phyloP scores from a whole-genome alignment of 2,329 filamentous ascomycete species.

The Ophiostoma populinum region DNA sequence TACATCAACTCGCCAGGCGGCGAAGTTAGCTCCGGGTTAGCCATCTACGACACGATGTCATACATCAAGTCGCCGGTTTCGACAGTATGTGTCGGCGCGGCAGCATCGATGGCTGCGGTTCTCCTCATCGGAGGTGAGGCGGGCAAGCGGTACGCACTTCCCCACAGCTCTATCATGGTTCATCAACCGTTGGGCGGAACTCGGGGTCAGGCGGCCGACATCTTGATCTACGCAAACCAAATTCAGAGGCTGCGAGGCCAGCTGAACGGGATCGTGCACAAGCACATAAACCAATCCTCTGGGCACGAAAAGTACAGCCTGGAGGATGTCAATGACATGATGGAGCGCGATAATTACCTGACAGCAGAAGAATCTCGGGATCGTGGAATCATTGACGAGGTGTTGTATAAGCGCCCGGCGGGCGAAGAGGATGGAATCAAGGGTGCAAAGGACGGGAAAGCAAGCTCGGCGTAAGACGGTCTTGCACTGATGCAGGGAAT shows the following conservation, averaged over 20 bases:
- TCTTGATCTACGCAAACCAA: slow-evolving; percentile 93
- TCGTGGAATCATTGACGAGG: slow-evolving; percentile 82
- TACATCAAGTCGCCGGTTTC: slow-evolving; percentile 89
- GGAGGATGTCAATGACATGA: slow-evolving; percentile 78
- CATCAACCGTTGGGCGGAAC: slow-evolving; percentile 79
- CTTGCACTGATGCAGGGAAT: too few species aligned
- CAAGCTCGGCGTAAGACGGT: not conserved
- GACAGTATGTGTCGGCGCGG: slow-evolving; percentile 88
- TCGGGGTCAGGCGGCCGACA: slow-evolving; percentile 54
- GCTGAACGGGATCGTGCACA: slow-evolving; percentile 77
- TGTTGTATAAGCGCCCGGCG: slow-evolving; percentile 46
- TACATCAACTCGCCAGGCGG: slow-evolving; percentile 97
- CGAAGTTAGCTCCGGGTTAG: slow-evolving; percentile 69
- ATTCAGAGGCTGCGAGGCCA: slow-evolving; percentile 74
- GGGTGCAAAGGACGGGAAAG: not conserved
- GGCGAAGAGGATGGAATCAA: not conserved
- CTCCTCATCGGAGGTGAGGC: slow-evolving; percentile 72
- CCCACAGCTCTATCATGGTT: slow-evolving; percentile 93
- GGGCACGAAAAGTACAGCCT: slow-evolving; percentile 59
- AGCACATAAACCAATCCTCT: slow-evolving; percentile 65
- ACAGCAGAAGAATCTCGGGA: slow-evolving; percentile 75
- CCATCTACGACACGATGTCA: slow-evolving; percentile 97
- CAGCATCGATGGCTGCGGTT: slow-evolving; percentile 86
- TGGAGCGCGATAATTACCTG: slow-evolving; percentile 95
- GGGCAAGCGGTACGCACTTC: slow-evolving; percentile 73